Conservation (phyloP, 805 yeast species). For the Candida tammaniensis region DNA sequence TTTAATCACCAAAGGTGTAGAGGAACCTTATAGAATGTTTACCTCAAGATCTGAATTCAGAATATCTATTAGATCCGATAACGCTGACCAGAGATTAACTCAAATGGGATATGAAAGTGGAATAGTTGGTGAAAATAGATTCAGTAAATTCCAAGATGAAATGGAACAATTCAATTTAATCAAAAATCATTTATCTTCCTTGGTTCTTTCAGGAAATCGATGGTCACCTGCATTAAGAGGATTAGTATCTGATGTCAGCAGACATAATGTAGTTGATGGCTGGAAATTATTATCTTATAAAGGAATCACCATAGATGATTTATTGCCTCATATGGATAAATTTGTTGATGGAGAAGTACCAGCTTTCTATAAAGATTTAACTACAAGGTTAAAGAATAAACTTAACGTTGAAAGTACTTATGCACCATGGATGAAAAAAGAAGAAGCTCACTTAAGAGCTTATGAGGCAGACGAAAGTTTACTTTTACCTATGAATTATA, state of each 20-base stretch:
- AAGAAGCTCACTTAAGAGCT: slow-evolving; percentile 66
- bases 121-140: slow-evolving; percentile 60
- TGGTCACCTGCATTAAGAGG: slow-evolving; percentile 60
- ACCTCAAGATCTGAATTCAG: slow-evolving; percentile 95
- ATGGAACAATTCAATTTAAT: slow-evolving; percentile 42
- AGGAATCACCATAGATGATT: slow-evolving; percentile 29
- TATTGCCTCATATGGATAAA: slow-evolving; percentile 25
- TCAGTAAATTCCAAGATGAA: slow-evolving; percentile 46
- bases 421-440: slow-evolving; percentile 74
- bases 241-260: slow-evolving; percentile 48
- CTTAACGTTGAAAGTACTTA: slow-evolving; percentile 80
- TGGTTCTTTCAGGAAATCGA: slow-evolving; percentile 49
- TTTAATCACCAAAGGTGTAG: slow-evolving; percentile 90
- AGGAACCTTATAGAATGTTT: slow-evolving; percentile 97
- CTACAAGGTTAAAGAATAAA: slow-evolving; percentile 50
- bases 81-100: slow-evolving; percentile 87
- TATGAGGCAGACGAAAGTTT: slow-evolving; percentile 81
- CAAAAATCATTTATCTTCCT: slow-evolving; percentile 42
- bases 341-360: slow-evolving; percentile 24
- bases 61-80: slow-evolving; percentile 85
- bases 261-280: slow-evolving; percentile 44
- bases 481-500: slow-evolving; percentile 63
- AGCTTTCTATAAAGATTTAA: slow-evolving; percentile 19
- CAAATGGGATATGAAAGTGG: slow-evolving; percentile 64
- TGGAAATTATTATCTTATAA: slow-evolving; percentile 68